Conservation (phyloP, 129 eudicot genomes). For the Helianthus tuberosus region DNA sequence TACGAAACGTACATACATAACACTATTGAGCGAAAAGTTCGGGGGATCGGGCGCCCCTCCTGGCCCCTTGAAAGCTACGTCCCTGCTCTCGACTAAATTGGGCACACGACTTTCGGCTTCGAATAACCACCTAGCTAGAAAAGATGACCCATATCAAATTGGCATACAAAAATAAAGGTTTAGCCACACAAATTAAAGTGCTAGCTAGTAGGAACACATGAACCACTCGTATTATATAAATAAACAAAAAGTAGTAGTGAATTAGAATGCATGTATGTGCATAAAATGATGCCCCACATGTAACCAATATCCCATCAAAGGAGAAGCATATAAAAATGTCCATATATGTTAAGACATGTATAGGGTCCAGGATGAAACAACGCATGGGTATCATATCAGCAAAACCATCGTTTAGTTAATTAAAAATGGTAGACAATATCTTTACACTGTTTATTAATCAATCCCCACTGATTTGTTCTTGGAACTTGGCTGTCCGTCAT, state of each 20-base stretch:
- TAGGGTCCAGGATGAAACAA: background rate
- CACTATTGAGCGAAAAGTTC: too few relatives aligned
- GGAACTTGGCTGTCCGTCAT: background rate
- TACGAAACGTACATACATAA: too few relatives aligned
- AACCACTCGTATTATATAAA: too few relatives aligned
- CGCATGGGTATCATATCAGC: slow-evolving; percentile 14
- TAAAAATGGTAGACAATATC: background rate
- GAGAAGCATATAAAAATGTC: background rate
- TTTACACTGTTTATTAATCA: slow-evolving; percentile 13
- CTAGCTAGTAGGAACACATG: too few relatives aligned
- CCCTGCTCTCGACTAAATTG: too few relatives aligned
- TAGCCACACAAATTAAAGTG: too few relatives aligned
- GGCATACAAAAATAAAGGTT: too few relatives aligned
- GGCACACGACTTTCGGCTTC: too few relatives aligned
- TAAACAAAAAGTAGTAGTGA: background rate
- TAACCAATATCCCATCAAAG: background rate
- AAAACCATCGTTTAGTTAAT: slow-evolving; percentile 4
- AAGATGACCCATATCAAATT: too few relatives aligned
- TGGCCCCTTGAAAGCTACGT: too few relatives aligned
- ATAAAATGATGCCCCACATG: slow-evolving; percentile 13
- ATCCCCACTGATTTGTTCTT: background rate
- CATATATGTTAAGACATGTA: background rate
- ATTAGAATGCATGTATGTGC: background rate
- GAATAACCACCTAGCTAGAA: too few relatives aligned
- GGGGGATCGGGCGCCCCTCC: too few relatives aligned